phyloP scores from a whole-genome alignment of 257 asterid species.

The Solanum raphanifolium region DNA sequence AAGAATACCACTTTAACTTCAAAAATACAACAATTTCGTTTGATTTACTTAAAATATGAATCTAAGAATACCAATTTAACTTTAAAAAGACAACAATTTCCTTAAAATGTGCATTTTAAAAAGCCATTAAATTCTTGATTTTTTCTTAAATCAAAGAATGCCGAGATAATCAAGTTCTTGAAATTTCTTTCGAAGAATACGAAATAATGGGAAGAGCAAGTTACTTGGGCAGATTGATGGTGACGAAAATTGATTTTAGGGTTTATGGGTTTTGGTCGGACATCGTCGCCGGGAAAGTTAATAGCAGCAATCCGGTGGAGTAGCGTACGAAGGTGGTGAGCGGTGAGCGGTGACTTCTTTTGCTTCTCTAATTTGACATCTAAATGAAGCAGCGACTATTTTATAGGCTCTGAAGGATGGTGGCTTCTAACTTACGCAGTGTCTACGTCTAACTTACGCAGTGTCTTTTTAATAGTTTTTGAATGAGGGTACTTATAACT shows the following conservation, averaged over 20 bases:
- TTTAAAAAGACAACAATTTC: background rate
- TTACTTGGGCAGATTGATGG: background rate
- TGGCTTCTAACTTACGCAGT: background rate
- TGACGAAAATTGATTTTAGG: conserved; percentile 5
- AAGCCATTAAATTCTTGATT: background rate
- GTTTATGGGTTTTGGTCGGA: conserved; percentile 2
- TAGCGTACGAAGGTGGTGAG: no score
- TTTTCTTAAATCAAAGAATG: background rate
- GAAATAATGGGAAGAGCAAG: background rate
- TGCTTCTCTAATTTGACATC: background rate
- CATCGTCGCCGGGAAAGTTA: background rate
- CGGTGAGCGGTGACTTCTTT: background rate
- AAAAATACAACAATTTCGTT: background rate
- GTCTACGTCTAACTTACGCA: no score
- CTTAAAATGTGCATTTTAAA: background rate
- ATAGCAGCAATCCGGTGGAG: background rate
- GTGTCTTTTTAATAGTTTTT: no score
- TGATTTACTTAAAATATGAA: background rate
- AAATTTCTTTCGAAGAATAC: background rate
- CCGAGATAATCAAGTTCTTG: background rate
- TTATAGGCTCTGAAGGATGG: background rate
- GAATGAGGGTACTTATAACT: no score
- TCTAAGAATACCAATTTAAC: background rate
- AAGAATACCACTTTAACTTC: background rate
- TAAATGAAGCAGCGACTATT: background rate